Evolutionary conservation across 176 grass and related monocot species (phyloP).

Genomic region (Avena eriantha): DNA sequence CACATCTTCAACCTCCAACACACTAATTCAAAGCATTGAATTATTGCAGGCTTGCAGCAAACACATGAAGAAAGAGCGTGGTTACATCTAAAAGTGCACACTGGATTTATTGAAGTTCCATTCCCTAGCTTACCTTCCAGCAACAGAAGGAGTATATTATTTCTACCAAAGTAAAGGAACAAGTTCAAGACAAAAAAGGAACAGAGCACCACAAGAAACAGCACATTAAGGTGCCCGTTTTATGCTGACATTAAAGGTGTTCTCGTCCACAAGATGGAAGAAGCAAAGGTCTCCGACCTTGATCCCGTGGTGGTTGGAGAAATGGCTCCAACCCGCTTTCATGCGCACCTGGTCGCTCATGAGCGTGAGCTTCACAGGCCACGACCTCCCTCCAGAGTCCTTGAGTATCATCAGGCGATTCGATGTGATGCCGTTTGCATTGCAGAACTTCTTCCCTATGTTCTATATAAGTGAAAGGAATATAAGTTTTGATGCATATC

Average conservation of each 20-base stretch:
- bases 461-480: background rate
- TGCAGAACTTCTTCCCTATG: constrained; percentile 29
- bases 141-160: constrained; percentile 1
- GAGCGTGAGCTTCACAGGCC: constrained; percentile 29
- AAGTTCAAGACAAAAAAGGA: constrained; percentile 11
- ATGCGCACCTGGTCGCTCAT: constrained; percentile 28
- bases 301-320: constrained; percentile 22
- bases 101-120: background rate
- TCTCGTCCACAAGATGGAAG: constrained; percentile 24
- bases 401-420: constrained; percentile 28
- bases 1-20: background rate
- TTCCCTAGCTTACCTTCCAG: constrained; percentile 1
- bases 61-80: background rate
- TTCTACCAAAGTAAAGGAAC: background rate
- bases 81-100: constrained; percentile 21
- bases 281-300: constrained; percentile 18
- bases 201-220: background rate
- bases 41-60: background rate
- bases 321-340: constrained; percentile 17
- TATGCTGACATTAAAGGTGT: constrained; percentile 30
- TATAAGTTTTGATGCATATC: constrained; percentile 9
- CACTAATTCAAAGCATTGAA: background rate
- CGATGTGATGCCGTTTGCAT: background rate
- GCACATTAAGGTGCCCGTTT: background rate
- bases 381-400: constrained; percentile 15